Evolutionary conservation across 495 filamentous ascomycete species (phyloP).

Genomic region (Trichoderma gamsii): DNA sequence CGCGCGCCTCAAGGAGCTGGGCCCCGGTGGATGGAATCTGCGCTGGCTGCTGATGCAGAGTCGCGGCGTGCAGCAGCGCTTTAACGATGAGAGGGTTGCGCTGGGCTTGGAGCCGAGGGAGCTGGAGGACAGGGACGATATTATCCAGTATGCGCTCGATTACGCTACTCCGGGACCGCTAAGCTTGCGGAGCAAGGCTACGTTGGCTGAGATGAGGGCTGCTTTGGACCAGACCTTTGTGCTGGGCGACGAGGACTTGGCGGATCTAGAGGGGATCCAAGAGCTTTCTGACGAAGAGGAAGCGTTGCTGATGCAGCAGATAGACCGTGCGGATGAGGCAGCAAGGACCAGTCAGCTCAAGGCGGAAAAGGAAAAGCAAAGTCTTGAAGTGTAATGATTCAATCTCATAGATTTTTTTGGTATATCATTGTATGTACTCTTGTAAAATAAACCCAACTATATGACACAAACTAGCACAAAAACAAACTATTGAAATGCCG

Average conservation of each 20-base stretch:
- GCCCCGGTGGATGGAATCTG: constrained; percentile 79
- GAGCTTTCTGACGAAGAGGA: constrained; percentile 21
- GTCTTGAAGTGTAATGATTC: not conserved
- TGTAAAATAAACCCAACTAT: constrained; percentile 5
- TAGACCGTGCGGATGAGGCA: not conserved
- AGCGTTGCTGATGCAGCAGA: constrained; percentile 15
- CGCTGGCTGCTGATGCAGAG: constrained; percentile 82
- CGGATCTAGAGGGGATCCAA: constrained; percentile 21
- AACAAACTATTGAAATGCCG: not conserved
- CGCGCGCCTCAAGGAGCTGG: constrained; percentile 72
- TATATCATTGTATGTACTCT: constrained; percentile 12
- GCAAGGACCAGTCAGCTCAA: not conserved
- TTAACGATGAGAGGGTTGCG: constrained; percentile 47
- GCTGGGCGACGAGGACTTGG: constrained; percentile 32
- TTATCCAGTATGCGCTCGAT: constrained; percentile 16
- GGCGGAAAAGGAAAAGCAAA: not conserved
- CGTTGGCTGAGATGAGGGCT: constrained; percentile 32
- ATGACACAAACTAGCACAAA: not conserved
- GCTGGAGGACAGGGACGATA: constrained; percentile 10
- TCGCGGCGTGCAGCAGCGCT: constrained; percentile 51
- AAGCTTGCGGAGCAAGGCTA: constrained; percentile 21
- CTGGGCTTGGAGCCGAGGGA: constrained; percentile 31
- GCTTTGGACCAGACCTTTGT: constrained; percentile 33
- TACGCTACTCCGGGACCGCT: constrained; percentile 20
- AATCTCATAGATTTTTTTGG: not conserved